Percentiles rank a stretch among this genome's conserved stretches.
phyloP scores from a whole-genome alignment of 1,284 basidiomycete genomes.

The Vanrija humicola region DNA sequence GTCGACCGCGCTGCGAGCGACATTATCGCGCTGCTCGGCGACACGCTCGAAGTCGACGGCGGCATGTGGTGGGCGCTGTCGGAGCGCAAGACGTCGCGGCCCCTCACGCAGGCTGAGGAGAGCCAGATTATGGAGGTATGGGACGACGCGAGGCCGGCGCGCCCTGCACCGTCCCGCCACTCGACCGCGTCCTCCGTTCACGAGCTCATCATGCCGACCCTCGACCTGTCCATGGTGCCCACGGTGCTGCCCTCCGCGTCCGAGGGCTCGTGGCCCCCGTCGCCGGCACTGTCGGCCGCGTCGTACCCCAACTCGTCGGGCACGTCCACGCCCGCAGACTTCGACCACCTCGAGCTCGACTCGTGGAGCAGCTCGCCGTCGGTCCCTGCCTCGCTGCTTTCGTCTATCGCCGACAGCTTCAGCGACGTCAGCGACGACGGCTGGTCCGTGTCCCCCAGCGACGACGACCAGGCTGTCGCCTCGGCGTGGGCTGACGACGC shows the following conservation, averaged over 20 bases:
- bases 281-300: neutral
- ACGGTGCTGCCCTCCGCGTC: neutral
- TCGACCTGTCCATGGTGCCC: slow-evolving; percentile 19
- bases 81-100: neutral
- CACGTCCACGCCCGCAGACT: neutral
- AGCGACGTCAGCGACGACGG: slow-evolving; percentile 1
- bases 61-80: slow-evolving; percentile 24
- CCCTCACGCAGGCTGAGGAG: slow-evolving; percentile 17
- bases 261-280: neutral
- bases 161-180: neutral
- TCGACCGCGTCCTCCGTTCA: neutral
- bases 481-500: slow-evolving; percentile 16
- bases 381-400: neutral
- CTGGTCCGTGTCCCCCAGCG: slow-evolving; percentile 27
- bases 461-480: slow-evolving; percentile 30
- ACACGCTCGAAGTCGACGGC: slow-evolving; percentile 25
- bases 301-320: neutral
- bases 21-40: slow-evolving; percentile 30
- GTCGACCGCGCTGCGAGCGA: slow-evolving; percentile 25
- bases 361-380: neutral
- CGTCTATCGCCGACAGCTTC: slow-evolving; percentile 6
- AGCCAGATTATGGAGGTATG: slow-evolving; percentile 22
- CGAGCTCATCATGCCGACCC: slow-evolving; percentile 30
- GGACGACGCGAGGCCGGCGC: slow-evolving; percentile 5
- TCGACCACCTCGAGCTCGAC: neutral